Evolutionary conservation across 768 basidiomycete genomes (phyloP), one percentile per base, ranked within the genome.

Genomic region (Trametes villosa): DNA sequence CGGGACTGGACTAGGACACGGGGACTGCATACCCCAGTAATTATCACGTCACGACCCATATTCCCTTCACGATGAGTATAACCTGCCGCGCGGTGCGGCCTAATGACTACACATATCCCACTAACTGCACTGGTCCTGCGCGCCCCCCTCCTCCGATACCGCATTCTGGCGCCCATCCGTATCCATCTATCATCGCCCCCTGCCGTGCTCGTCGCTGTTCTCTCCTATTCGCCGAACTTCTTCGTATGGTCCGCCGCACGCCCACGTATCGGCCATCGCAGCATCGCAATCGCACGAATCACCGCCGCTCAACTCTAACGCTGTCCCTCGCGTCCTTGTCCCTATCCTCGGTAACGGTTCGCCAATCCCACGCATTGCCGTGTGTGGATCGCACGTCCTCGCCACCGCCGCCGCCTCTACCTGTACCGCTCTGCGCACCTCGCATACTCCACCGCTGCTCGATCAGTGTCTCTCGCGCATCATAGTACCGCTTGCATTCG

Each of bases 41-140:
- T 62, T 59, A 61, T 62, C 56, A 62, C 60, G 57, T 65, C 60
- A 65, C 56, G 48, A 56, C 57, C 38, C 46, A 59, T 63, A 63
- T 63, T 63, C 57, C 57, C 62, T 38, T 54, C 62, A 63, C 41
- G 56, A 63, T 46, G 57, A 63, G 42, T 63, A 63, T 59, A 49
- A 57, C 57, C 61, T 18, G 62, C 57, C 57, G 62, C 62, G 55
- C 47, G 57, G 62, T 51, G 62, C 62, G 57, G 62, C 62, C 50
- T 63, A 63, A 63, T 63, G 61, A 62, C 38, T 63, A 58, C 62
- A 53, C 61, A 55, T 63, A 63, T 51, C 57, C 41, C 62, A 54
- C 57, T 63, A 58, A 57, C 50, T 46, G 50, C 36, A 24, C 17
- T 41, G 26, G 48, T n/a, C 30, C 9, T 49, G 24, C 42, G 7